Base-by-base conservation (phyloP, 352 stramenopile genomes). In the Achlya hypogyna region DNA sequence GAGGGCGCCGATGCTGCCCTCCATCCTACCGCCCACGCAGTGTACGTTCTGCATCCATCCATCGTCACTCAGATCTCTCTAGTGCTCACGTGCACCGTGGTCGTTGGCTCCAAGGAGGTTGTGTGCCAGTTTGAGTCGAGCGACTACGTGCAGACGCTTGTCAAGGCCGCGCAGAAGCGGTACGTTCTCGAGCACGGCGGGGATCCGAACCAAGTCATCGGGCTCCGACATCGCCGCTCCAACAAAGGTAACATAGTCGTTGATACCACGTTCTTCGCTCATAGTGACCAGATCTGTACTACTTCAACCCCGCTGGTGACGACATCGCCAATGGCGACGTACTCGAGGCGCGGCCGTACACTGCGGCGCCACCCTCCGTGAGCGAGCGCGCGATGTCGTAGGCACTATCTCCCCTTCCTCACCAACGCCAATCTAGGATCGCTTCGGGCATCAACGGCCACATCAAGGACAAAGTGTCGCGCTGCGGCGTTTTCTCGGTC, bases 281-380 rank as follows among this genome's bases (percentile, higher is more conserved):
- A 62, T 27, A 25, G 20, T 8, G 0, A 38, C 10, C 29, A 67
- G 60, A 67, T 67, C 60, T 67, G 18, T 67, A 67, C 32, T 67
- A 67, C 51, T 67, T 67, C 28, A 67, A 49, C 29, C 38, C 60
- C 16, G 60, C 60, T n/a, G 60, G 60, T 5, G 60, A 67, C 20
- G 60, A 67, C 22, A 67, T 67, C 23, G n/a, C 25, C 20, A 58
- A 71, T 6, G 69, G 69, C 5, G 69, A 73, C 53, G 51, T 71
- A 28, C 56, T 73, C 12, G 63, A 73, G 63, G 69, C 51, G 18
- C 63, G 69, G 8, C 69, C 69, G 27, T 71, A 71, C 34, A 73
- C 69, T 16, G 63, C 63, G 25, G 51, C 69, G 5, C 32, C 51
- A 6, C 45, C 56, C 25, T 40, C 60, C 25, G 60, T 67, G 38